Evolutionary conservation across 805 yeast species (phyloP).

Genomic region (Zygosaccharomyces bisporus): DNA sequence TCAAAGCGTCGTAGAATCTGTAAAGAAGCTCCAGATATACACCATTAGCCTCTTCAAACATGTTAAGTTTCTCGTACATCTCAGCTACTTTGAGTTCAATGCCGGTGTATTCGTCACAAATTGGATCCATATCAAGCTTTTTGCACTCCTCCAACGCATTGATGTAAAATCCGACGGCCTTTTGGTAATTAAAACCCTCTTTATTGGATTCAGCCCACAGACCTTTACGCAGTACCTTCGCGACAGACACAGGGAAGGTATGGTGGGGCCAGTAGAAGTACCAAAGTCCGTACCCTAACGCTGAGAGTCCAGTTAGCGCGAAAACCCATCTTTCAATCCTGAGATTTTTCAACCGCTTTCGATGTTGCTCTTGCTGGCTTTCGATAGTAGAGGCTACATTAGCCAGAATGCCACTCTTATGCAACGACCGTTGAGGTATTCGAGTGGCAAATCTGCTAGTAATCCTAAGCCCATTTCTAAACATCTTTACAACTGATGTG

Average conservation of each 20-base stretch:
- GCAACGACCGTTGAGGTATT: slow-evolving; percentile 9
- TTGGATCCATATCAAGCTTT: slow-evolving; percentile 46
- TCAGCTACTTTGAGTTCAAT: slow-evolving; percentile 83
- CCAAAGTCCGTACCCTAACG: slow-evolving; percentile 32
- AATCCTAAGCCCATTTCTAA: slow-evolving; percentile 1
- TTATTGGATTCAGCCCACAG: slow-evolving; percentile 79
- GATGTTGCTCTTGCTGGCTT: slow-evolving; percentile 8
- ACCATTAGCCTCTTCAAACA: slow-evolving; percentile 59
- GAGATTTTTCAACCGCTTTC: slow-evolving; percentile 10
- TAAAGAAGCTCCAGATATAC: slow-evolving; percentile 66
- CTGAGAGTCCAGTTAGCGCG: slow-evolving; percentile 26
- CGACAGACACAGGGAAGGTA: slow-evolving; percentile 66
- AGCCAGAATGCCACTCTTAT: slow-evolving; percentile 3
- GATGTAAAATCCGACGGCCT: slow-evolving; percentile 68
- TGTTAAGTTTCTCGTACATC: slow-evolving; percentile 69
- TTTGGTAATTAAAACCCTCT: slow-evolving; percentile 48
- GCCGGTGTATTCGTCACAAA: slow-evolving; percentile 84
- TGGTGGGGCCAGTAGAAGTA: slow-evolving; percentile 61
- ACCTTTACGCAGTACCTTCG: slow-evolving; percentile 66
- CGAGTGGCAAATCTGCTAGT: neutral
- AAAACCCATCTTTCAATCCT: slow-evolving; percentile 16
- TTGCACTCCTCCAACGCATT: slow-evolving; percentile 68
- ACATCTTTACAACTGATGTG: too few species aligned
- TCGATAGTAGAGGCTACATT: slow-evolving; percentile 8
- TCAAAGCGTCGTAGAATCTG: slow-evolving; percentile 51